phyloP scores from a whole-genome alignment of 768 basidiomycete species.

The Leccinum subgranulosum region DNA sequence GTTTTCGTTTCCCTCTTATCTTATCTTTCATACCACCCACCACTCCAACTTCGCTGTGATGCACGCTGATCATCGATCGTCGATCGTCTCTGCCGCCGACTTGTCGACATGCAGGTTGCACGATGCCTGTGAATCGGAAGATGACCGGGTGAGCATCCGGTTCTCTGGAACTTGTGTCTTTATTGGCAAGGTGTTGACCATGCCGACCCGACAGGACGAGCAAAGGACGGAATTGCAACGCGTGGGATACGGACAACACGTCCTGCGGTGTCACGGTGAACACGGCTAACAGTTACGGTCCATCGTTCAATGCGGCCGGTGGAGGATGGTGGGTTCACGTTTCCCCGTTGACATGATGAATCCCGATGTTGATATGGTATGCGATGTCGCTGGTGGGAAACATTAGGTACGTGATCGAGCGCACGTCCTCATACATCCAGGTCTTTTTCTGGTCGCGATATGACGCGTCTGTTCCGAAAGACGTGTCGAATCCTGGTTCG shows the following conservation, averaged over 20 bases:
- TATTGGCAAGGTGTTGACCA: neutral
- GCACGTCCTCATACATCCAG: constrained; percentile 31
- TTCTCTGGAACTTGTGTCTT: neutral
- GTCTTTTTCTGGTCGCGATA: constrained; percentile 40
- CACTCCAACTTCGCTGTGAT: neutral
- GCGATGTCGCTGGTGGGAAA: neutral
- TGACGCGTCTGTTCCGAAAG: constrained; percentile 29
- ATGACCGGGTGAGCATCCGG: constrained; percentile 31
- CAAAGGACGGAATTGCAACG: constrained; percentile 30
- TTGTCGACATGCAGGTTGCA: constrained; percentile 24
- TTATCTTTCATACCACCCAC: neutral
- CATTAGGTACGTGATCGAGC: constrained; percentile 37
- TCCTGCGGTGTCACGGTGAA: constrained; percentile 31
- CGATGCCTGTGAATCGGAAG: constrained; percentile 28
- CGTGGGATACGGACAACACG: constrained; percentile 25
- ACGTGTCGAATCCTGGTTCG: constrained; percentile 26
- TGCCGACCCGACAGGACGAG: constrained; percentile 10
- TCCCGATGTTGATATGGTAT: neutral
- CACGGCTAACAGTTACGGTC: constrained; percentile 31
- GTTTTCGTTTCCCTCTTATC: neutral
- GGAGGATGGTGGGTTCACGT: constrained; percentile 33
- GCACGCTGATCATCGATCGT: neutral
- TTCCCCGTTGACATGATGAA: neutral
- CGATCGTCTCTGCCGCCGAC: neutral
- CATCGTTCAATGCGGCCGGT: constrained; percentile 32